phyloP scores from a whole-genome alignment of 2,329 filamentous ascomycete genomes.

The Dothistroma septosporum region DNA sequence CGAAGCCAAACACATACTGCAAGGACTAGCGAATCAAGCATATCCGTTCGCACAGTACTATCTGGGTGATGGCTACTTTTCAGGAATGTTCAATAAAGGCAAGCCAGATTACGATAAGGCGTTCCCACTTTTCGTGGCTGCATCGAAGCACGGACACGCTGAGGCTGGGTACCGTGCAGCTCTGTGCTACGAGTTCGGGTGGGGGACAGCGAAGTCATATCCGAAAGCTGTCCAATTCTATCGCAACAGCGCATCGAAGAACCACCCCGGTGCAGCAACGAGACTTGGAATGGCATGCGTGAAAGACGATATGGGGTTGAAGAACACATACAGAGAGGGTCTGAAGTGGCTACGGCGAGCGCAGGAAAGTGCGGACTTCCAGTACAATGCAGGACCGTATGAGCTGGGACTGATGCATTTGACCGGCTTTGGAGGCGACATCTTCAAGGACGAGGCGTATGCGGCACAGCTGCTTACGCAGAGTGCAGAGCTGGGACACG shows the following conservation, averaged over 20 bases:
- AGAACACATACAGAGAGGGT: slow-evolving; percentile 79
- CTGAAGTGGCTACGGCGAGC: slow-evolving; percentile 96
- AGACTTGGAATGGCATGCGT: slow-evolving; percentile 87
- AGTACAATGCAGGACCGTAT: slow-evolving; percentile 91
- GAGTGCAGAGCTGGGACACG: slow-evolving; percentile 84
- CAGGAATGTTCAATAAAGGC: slow-evolving; percentile 90
- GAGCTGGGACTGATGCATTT: slow-evolving; percentile 86
- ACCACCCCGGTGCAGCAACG: slow-evolving; percentile 91
- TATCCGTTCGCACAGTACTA: slow-evolving; percentile 99
- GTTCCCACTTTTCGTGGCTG: slow-evolving; percentile 86
- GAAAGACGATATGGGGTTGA: slow-evolving; percentile 75
- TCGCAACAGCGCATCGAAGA: slow-evolving; percentile 82
- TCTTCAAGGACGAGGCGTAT: slow-evolving; percentile 86
- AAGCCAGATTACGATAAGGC: slow-evolving; percentile 88
- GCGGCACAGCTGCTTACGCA: slow-evolving; percentile 92
- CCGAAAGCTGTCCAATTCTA: slow-evolving; percentile 93
- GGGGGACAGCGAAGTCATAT: slow-evolving; percentile 87
- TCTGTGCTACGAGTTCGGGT: slow-evolving; percentile 96
- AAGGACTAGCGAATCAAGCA: slow-evolving; percentile 76
- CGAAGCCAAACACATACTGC: slow-evolving; percentile 85
- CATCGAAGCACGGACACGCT: slow-evolving; percentile 94
- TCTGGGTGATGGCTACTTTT: slow-evolving; percentile 87
- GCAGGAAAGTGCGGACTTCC: slow-evolving; percentile 78
- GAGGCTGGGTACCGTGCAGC: slow-evolving; percentile 92
- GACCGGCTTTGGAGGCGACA: slow-evolving; percentile 86